Conservation (phyloP, 2,329 filamentous ascomycete genomes). For the Zymoseptoria pseudotritici region DNA sequence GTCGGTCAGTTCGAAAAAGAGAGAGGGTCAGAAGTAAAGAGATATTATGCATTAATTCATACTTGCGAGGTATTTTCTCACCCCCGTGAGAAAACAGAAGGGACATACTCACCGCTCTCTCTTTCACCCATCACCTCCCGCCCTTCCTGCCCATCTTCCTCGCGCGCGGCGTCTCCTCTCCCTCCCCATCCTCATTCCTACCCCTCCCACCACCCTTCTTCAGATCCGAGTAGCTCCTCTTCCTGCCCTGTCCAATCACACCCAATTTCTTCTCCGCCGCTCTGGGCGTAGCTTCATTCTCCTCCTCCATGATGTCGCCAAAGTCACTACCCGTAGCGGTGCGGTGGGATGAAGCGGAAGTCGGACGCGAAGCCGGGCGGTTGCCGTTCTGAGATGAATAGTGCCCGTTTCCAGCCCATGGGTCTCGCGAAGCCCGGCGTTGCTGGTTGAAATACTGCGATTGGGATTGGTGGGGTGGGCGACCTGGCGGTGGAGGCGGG, state of each 20-base stretch:
- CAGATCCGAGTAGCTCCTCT: neutral
- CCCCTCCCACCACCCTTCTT: neutral
- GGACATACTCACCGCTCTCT: too few relatives aligned
- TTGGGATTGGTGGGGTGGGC: neutral
- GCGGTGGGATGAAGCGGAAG: neutral
- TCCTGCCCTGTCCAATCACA: neutral
- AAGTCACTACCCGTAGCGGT: constrained; percentile 1
- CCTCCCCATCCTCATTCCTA: neutral
- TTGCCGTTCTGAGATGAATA: neutral
- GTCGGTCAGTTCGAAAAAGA: too few relatives aligned
- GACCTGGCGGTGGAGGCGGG: neutral
- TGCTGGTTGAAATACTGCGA: neutral
- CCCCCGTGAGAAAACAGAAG: too few relatives aligned
- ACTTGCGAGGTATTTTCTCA: too few relatives aligned
- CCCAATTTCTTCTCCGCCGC: constrained; percentile 2
- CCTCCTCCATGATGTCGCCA: constrained; percentile 4
- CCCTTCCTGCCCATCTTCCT: neutral
- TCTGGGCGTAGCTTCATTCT: constrained; percentile 15
- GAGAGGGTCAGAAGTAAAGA: too few relatives aligned
- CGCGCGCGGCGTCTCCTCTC: neutral
- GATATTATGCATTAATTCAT: too few relatives aligned
- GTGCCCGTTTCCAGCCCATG: neutral
- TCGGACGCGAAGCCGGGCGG: neutral
- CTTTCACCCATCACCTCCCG: neutral
- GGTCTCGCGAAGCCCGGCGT: neutral